phyloP scores from a whole-genome alignment of 768 basidiomycete species.

The Pluteus cervinus region DNA sequence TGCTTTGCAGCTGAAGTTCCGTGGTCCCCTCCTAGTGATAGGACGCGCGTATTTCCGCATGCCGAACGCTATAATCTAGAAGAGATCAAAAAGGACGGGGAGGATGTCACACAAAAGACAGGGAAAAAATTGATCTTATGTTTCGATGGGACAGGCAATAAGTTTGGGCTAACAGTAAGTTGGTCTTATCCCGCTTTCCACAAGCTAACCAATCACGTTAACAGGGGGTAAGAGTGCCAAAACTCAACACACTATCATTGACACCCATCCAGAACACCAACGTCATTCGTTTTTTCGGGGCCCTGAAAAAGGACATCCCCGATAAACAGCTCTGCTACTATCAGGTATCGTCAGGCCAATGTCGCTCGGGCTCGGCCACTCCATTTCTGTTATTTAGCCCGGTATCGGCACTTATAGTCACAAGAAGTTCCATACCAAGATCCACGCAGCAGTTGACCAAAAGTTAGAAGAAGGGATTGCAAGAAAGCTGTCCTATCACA shows the following conservation, averaged over 20 bases:
- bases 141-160: conserved; percentile 25
- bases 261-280: conserved; percentile 15
- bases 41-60: too few species aligned
- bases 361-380: background rate
- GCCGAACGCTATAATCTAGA: too few species aligned
- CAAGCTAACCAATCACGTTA: too few species aligned
- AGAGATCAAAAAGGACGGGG: too few species aligned
- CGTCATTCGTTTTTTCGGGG: conserved; percentile 14
- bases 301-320: conserved; percentile 12
- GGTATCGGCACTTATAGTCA: conserved; percentile 21
- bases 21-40: too few species aligned
- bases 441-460: conserved; percentile 11
- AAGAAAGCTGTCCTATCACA: conserved; percentile 20
- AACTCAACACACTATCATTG: background rate
- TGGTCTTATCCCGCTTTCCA: background rate
- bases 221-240: conserved; percentile 1
- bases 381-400: conserved; percentile 9
- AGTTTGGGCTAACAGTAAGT: conserved; percentile 20
- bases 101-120: too few species aligned
- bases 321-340: conserved; percentile 15
- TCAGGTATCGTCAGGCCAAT: conserved; percentile 8
- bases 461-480: conserved; percentile 17
- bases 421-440: conserved; percentile 13
- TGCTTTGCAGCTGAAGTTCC: too few species aligned
- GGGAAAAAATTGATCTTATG: conserved; percentile 21